Conservation (phyloP, 2,329 filamentous ascomycete genomes). For the Cercospora janseana region DNA sequence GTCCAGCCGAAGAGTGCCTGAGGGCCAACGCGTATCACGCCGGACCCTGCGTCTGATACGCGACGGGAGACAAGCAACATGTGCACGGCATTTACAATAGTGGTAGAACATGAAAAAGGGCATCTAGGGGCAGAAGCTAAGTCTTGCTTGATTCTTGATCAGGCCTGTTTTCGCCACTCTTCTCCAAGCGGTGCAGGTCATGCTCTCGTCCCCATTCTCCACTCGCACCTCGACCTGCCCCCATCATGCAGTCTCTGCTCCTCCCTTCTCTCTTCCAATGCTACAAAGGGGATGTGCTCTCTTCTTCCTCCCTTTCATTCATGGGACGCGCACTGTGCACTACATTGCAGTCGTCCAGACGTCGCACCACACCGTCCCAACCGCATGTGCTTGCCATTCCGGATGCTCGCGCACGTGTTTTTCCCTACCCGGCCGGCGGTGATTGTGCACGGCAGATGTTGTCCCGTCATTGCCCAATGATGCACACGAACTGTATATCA, state of each 20-base stretch:
- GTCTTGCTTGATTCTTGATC: no score
- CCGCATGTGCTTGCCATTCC: conserved; percentile 2
- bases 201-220: background rate
- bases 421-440: background rate
- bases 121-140: no score
- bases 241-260: background rate
- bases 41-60: no score
- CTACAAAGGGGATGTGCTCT: conserved; percentile 7
- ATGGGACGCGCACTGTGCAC: background rate
- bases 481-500: background rate
- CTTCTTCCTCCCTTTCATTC: background rate
- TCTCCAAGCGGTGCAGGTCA: no score
- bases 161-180: no score
- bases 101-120: no score
- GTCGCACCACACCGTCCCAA: background rate
- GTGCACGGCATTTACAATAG: no score
- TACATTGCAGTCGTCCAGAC: background rate
- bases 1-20: no score
- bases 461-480: background rate
- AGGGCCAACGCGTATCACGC: no score
- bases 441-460: background rate
- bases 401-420: background rate
- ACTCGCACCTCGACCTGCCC: background rate
- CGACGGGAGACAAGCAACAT: no score
- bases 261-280: conserved; percentile 6